Evolutionary conservation across 495 filamentous ascomycete species (phyloP).

Genomic region (Cudoniella acicularis): DNA sequence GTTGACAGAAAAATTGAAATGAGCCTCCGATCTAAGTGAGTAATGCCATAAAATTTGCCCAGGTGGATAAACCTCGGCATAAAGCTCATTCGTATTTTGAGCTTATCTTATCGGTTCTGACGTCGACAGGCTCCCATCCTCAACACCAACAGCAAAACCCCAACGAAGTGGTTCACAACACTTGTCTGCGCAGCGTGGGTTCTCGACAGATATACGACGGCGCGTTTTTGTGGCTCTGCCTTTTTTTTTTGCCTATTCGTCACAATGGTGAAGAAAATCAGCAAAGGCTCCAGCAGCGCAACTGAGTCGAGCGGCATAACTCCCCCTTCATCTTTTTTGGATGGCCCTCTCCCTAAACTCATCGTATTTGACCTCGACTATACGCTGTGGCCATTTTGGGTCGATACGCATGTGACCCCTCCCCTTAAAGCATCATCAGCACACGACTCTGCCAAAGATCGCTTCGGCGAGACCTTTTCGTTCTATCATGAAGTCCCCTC

Average conservation of each 20-base stretch:
- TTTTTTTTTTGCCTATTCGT: neutral
- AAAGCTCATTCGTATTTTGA: neutral
- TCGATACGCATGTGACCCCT: conserved; percentile 83
- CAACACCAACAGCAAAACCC: neutral
- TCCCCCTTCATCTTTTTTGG: conserved; percentile 60
- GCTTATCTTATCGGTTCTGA: neutral
- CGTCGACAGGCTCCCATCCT: neutral
- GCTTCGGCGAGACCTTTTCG: conserved; percentile 69
- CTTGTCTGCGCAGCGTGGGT: neutral
- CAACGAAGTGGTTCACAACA: too few species aligned
- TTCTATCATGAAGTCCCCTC: conserved; percentile 78
- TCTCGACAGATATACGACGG: neutral
- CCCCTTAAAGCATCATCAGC: conserved; percentile 65
- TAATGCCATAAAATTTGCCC: neutral
- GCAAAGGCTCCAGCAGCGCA: conserved; percentile 13
- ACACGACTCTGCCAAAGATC: conserved; percentile 51
- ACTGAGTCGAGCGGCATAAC: neutral
- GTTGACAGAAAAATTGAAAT: neutral
- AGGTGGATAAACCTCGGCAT: neutral
- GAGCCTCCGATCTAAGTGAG: too few species aligned
- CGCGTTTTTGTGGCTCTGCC: neutral
- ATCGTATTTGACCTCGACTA: conserved; percentile 96
- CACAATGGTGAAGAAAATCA: conserved; percentile 21
- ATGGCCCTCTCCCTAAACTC: conserved; percentile 80
- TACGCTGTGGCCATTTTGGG: conserved; percentile 97